These are phyloP conservation scores for Dendrocalamus sinicus DNA, from an alignment of 176 grass and related monocot genomes.

Conservation along the genomic window DNA sequence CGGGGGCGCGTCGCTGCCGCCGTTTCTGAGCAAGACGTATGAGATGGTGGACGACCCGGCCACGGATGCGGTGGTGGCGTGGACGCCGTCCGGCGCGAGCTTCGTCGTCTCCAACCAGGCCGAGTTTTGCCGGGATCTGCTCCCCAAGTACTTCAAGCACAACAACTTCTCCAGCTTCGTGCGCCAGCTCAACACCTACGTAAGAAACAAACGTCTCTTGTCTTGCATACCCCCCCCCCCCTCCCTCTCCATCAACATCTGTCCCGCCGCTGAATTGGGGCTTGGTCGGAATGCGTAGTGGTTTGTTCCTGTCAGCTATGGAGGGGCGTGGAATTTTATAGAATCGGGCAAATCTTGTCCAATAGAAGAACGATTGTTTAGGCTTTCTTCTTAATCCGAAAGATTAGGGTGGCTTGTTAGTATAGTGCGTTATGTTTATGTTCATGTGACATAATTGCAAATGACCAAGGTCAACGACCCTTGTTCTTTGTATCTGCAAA, in stretches of 20 bases:
- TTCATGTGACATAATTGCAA: neutral
- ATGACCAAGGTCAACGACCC: slow-evolving; percentile 37
- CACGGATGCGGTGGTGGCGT: slow-evolving; percentile 76
- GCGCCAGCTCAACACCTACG: slow-evolving; percentile 96
- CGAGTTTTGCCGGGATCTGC: slow-evolving; percentile 83
- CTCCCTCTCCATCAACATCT: neutral
- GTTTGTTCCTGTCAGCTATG: neutral
- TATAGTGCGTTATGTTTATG: neutral
- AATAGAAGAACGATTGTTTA: neutral
- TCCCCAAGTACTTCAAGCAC: slow-evolving; percentile 98
- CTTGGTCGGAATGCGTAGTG: neutral
- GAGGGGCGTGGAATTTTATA: neutral
- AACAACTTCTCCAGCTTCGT: slow-evolving; percentile 99
- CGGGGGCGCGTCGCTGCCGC: slow-evolving; percentile 67
- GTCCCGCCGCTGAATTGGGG: slow-evolving; percentile 8
- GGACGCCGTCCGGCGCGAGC: slow-evolving; percentile 69
- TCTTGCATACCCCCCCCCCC: neutral
- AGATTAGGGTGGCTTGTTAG: neutral
- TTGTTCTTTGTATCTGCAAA: neutral
- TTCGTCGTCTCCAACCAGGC: slow-evolving; percentile 81
- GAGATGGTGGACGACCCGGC: slow-evolving; percentile 96
- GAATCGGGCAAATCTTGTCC: neutral
- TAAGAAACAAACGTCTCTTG: slow-evolving; percentile 46
- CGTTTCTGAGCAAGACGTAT: slow-evolving; percentile 96
- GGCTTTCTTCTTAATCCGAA: neutral